Base-by-base conservation (phyloP, 768 basidiomycete genomes). In the Russula dissimulans region DNA sequence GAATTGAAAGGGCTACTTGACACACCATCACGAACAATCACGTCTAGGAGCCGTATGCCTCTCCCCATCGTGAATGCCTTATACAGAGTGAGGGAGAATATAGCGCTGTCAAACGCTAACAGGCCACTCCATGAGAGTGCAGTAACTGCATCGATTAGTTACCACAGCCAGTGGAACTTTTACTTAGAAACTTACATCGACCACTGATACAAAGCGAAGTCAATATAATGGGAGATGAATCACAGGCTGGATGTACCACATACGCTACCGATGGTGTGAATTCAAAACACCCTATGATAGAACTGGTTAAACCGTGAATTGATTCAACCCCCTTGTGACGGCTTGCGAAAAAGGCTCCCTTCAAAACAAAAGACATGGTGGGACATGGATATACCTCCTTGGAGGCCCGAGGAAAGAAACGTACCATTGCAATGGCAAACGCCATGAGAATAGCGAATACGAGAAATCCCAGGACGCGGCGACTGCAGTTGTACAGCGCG, bases 401-500 rank as follows among this genome's bases (percentile, higher is more conserved):
- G 11, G 12, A 51, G 49, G 34, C 22, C 34, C 4, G 36, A 51
- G 18, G 34, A 41, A n/a, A 50, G 34, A 18, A 18, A 51, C 49
- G 10, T 51, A 51, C 49, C 22, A 26, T 26, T 26, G 22, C 22
- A 5, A 36, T 36, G 18, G 22, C 6, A 38, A 38, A 6, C 14
- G 34, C 14, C 38, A 17, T 31, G 4, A 12, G 9, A 31, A 31
- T 50, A 7, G 42, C 5, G 1, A 14, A 4, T 11, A 53, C 0
- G 17, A 61, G 56, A 36, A 57, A 1, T 6, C 15, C 26, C 15
- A 61, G 51, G 31, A 57, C 9, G 15, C 45, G 51, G 22, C 15
- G 50, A 47, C 50, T 61, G 36, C 51, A 38, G 32, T 39, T 56
- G 22, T 48, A 61, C 8, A 61, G 38, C 4, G 56, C 60, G 5